Base-by-base conservation (phyloP, 805 yeast genomes). In the Soucietia sequanensis region DNA sequence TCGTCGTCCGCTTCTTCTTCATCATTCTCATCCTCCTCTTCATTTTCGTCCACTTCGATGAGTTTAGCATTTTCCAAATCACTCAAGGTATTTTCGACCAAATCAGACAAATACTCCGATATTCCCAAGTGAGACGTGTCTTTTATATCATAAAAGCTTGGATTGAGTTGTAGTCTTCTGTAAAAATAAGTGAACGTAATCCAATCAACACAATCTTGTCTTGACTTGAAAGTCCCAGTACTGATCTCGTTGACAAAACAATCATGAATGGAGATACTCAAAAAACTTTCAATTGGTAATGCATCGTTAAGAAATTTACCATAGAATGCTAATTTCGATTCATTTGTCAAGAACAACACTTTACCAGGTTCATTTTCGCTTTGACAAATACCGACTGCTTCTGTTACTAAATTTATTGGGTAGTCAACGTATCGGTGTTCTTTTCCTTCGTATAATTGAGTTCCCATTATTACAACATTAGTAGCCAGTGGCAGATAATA, bases 131-230 rank as follows among this genome's bases (percentile, higher is more conserved):
- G 78, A 1, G 84, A 63, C 3, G 72, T 66, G 41, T 81, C 85
- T 26, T 66, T 67, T 6, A 87, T 74, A n/a, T 89, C 96, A 52
- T 93, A 93, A 54, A 75, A 93, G 39, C 93, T 79, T 3, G 99
- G 97, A 55, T 93, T 93, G 23, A 76, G 70, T 37, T 79, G 83
- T 14, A 93, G 55, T 33, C 98, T 69, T 43, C 95, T 70, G 59
- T 87, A 93, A 50, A 90, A 84, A 47, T 80, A 84, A 0, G 95
- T 75, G 54, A 76, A 86, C 0, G 96, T 84, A 22, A 93, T 52
- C 95, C 95, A 88, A 50, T 91, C 96, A 39, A 93, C 76, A 48
- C 95, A 86, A 46, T 84, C 93, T 48, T 90, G 96, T 51, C 84
- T 78, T 6, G 76, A 68, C 30, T 67, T 71, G 38, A 91, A 73